phyloP scores from a whole-genome alignment of 192 early-diverging fungal species.

The Entophlyctis luteolus region DNA sequence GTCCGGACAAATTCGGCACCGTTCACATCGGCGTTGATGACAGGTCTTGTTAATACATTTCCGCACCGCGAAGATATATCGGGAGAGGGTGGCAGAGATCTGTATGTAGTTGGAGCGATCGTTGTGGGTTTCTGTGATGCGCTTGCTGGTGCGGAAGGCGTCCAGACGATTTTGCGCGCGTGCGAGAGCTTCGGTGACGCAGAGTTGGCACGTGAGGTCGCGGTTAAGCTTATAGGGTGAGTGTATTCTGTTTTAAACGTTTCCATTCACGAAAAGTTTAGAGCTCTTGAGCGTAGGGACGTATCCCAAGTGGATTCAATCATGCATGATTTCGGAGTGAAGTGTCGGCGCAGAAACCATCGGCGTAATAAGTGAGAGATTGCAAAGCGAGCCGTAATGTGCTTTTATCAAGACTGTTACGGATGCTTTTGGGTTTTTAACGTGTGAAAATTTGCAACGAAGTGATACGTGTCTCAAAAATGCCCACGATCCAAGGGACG shows the following conservation, averaged over 20 bases:
- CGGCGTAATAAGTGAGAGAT: too few relatives aligned
- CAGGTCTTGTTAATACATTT: not conserved
- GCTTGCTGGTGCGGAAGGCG: not conserved
- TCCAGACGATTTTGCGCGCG: not conserved
- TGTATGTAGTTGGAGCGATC: not conserved
- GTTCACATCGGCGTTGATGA: not conserved
- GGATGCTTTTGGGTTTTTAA: too few relatives aligned
- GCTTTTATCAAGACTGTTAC: too few relatives aligned
- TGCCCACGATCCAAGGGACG: too few relatives aligned
- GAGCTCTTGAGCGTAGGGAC: slow-evolving; percentile 11
- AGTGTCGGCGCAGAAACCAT: slow-evolving; percentile 21
- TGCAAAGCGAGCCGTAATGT: too few relatives aligned
- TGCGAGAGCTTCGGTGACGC: too few relatives aligned
- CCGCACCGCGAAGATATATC: slow-evolving; percentile 23
- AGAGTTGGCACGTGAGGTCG: too few relatives aligned
- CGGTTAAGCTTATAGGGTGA: too few relatives aligned
- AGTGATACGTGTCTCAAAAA: too few relatives aligned
- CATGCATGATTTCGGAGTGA: slow-evolving; percentile 23
- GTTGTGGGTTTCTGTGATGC: not conserved
- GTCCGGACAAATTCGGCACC: not conserved
- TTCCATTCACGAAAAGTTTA: too few relatives aligned
- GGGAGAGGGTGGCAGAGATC: not conserved
- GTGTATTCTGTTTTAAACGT: too few relatives aligned
- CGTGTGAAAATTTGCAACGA: too few relatives aligned
- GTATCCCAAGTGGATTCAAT: slow-evolving; percentile 9